Conservation (phyloP, 306 rosid genomes). For the Pyrus pyrifolia region DNA sequence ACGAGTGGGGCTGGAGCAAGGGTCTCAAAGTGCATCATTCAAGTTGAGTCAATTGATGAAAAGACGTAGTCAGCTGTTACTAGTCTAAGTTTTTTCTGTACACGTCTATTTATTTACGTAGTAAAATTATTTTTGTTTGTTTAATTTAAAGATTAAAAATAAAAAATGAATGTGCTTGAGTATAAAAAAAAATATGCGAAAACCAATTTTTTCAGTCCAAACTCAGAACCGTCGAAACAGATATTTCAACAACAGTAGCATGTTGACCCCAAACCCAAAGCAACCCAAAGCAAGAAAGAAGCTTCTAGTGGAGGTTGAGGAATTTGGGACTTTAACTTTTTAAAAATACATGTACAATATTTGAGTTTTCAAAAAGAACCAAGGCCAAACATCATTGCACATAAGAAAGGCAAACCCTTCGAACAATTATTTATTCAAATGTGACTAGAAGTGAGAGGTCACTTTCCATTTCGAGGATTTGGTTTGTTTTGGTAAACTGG, state of each 20-base stretch:
- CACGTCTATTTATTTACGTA: too few relatives aligned
- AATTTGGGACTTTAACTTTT: background rate
- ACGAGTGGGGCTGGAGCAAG: conserved; percentile 8
- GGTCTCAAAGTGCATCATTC: conserved; percentile 16
- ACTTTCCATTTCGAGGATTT: conserved; percentile 15
- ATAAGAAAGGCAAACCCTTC: background rate
- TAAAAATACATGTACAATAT: background rate
- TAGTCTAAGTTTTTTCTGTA: background rate
- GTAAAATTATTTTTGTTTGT: too few relatives aligned
- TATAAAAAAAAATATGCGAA: background rate
- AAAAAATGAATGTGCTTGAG: too few relatives aligned
- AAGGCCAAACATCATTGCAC: conserved; percentile 8
- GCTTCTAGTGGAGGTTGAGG: conserved; percentile 13
- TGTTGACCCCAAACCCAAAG: background rate
- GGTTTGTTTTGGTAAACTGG: background rate
- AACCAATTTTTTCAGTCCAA: background rate
- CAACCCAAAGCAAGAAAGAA: conserved; percentile 5
- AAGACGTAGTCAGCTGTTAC: background rate
- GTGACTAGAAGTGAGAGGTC: conserved; percentile 5
- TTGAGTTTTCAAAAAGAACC: conserved; percentile 27
- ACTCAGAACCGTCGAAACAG: background rate
- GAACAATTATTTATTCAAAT: conserved; percentile 23
- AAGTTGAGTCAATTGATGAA: background rate
- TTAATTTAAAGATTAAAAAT: too few relatives aligned
- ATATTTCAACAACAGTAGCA: background rate